Evolutionary conservation across 2,329 filamentous ascomycete genomes (phyloP).

Genomic region (Endocalyx cinctus): DNA sequence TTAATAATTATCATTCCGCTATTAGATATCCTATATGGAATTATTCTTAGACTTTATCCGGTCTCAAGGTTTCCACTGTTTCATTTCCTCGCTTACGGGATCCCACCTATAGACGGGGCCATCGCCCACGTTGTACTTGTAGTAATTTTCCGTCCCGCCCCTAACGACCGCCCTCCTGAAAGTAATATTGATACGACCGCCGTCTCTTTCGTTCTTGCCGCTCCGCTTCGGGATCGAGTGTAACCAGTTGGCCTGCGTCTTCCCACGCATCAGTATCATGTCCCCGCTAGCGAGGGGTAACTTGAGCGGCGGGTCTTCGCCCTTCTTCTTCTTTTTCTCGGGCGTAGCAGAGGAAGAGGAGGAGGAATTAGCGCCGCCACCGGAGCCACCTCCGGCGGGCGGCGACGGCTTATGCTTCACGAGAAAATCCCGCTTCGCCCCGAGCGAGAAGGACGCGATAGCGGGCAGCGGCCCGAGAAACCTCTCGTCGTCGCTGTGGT

Average conservation of each 20-base stretch:
- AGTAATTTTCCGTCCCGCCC: constrained; percentile 76
- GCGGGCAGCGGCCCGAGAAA: constrained; percentile 67
- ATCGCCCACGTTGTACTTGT: constrained; percentile 74
- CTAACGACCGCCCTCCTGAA: constrained; percentile 67
- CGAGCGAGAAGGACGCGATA: constrained; percentile 72
- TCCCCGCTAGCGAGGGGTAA: constrained; percentile 61
- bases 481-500: constrained; percentile 75
- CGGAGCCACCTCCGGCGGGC: constrained; percentile 21
- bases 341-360: no score
- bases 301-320: constrained; percentile 39
- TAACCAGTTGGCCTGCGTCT: constrained; percentile 71
- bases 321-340: no score
- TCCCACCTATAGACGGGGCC: constrained; percentile 69
- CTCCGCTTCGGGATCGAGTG: constrained; percentile 74
- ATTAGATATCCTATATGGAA: no score
- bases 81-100: constrained; percentile 45
- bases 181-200: constrained; percentile 71
- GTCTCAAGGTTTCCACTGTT: constrained; percentile 24
- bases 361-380: no score
- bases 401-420: constrained; percentile 69
- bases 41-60: neutral
- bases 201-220: constrained; percentile 57
- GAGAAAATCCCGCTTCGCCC: constrained; percentile 68
- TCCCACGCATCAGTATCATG: constrained; percentile 74
- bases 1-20: no score